Conservation (phyloP, 1,284 basidiomycete species). For the Ceratobasidium theobromae region DNA sequence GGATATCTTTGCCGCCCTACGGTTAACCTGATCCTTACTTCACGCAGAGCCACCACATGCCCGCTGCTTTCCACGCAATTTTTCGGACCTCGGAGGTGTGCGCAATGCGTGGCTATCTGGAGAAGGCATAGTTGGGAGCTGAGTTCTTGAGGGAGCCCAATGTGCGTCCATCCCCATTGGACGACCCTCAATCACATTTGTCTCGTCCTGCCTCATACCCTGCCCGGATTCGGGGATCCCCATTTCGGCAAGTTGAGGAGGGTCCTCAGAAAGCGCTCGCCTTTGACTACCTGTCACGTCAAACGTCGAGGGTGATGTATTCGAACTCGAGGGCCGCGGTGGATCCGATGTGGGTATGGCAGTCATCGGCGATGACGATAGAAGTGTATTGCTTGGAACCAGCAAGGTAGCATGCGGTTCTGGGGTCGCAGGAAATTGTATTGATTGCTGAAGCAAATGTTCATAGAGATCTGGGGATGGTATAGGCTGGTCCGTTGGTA, state of each 20-base stretch:
- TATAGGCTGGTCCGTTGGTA: neutral
- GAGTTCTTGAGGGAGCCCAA: neutral
- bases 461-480: neutral
- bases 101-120: neutral
- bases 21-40: slow-evolving; percentile 14
- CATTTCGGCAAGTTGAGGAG: neutral
- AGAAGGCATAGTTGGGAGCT: neutral
- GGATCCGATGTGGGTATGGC: neutral
- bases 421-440: neutral
- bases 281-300: neutral
- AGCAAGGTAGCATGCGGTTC: neutral
- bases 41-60: slow-evolving; percentile 28
- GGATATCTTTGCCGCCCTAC: slow-evolving; percentile 1
- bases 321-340: neutral
- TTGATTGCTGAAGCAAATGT: neutral
- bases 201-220: neutral
- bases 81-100: slow-evolving; percentile 22
- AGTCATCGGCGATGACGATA: neutral
- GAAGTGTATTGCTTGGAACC: neutral
- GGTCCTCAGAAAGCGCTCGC: neutral
- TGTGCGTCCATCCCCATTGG: too few species aligned
- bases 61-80: slow-evolving; percentile 28
- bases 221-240: neutral
- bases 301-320: neutral
- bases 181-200: too few species aligned